Conservation (phyloP, 257 asterid genomes). For the Nicotiana tabacum region DNA sequence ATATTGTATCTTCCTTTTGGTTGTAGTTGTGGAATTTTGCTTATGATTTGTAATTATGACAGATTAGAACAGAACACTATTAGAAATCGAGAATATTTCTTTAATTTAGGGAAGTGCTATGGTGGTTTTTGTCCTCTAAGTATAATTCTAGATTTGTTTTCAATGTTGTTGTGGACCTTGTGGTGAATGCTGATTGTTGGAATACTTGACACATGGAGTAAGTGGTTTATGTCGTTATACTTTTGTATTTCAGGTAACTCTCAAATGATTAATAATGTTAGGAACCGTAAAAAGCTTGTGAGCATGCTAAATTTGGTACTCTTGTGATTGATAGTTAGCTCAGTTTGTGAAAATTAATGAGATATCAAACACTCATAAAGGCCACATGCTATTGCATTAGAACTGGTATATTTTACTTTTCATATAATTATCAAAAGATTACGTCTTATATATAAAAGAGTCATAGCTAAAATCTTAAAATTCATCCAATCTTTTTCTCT, state of each 20-base stretch:
- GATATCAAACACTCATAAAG: not conserved
- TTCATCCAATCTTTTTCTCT: not conserved
- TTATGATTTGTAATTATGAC: constrained; percentile 12
- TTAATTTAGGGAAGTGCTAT: not conserved
- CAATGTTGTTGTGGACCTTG: not conserved
- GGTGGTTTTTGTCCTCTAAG: not conserved
- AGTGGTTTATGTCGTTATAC: not conserved
- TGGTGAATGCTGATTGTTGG: not conserved
- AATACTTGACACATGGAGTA: not conserved
- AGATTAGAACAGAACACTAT: not conserved
- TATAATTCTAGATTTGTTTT: not conserved
- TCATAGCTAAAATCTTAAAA: not conserved
- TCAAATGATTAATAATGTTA: not conserved
- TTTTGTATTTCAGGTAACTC: not conserved
- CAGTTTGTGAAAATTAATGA: not conserved
- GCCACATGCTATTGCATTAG: not conserved
- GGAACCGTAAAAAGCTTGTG: not conserved
- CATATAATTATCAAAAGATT: not conserved
- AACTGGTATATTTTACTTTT: not conserved
- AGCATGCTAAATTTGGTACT: not conserved
- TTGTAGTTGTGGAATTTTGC: not conserved
- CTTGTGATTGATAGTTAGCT: not conserved
- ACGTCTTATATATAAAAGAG: not conserved
- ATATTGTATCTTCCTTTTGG: not conserved
- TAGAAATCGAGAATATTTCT: not conserved